Conservation (phyloP, 805 yeast species). For the Starmera quercuum region DNA sequence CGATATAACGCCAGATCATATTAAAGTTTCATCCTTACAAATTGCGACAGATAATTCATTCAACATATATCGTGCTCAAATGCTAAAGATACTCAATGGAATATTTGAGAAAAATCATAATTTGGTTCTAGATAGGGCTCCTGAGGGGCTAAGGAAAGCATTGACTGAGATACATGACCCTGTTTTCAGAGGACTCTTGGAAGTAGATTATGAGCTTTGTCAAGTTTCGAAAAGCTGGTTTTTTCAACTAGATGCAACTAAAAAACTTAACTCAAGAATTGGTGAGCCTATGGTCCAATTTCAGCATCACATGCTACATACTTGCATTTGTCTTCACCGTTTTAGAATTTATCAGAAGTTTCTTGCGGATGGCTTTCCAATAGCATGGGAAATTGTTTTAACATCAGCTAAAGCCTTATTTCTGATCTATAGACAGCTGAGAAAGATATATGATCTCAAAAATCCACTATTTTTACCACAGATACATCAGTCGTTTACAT, state of each 20-base stretch:
- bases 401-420: slow-evolving; percentile 19
- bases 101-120: slow-evolving; percentile 17
- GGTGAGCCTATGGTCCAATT: slow-evolving; percentile 18
- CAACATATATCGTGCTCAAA: slow-evolving; percentile 18
- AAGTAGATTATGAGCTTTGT: slow-evolving; percentile 19
- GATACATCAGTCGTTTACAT: slow-evolving; percentile 25
- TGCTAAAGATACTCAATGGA: slow-evolving; percentile 21
- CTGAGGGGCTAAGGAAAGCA: slow-evolving; percentile 7
- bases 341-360: slow-evolving; percentile 22
- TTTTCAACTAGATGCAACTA: slow-evolving; percentile 17
- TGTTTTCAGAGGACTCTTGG: slow-evolving; percentile 17
- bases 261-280: slow-evolving; percentile 13
- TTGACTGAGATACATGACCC: slow-evolving; percentile 12
- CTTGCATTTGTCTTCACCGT: slow-evolving; percentile 24
- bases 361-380: slow-evolving; percentile 18
- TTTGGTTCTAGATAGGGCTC: slow-evolving; percentile 7
- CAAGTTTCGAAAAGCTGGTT: slow-evolving; percentile 18
- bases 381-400: slow-evolving; percentile 22
- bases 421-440: slow-evolving; percentile 19
- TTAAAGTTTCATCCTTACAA: slow-evolving; percentile 11
- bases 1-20: slow-evolving; percentile 18
- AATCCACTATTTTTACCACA: slow-evolving; percentile 22
- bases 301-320: slow-evolving; percentile 23
- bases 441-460: slow-evolving; percentile 14
- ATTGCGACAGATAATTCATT: slow-evolving; percentile 21